Base-by-base conservation (phyloP, 129 eudicot genomes). In the Helianthus tuberosus region DNA sequence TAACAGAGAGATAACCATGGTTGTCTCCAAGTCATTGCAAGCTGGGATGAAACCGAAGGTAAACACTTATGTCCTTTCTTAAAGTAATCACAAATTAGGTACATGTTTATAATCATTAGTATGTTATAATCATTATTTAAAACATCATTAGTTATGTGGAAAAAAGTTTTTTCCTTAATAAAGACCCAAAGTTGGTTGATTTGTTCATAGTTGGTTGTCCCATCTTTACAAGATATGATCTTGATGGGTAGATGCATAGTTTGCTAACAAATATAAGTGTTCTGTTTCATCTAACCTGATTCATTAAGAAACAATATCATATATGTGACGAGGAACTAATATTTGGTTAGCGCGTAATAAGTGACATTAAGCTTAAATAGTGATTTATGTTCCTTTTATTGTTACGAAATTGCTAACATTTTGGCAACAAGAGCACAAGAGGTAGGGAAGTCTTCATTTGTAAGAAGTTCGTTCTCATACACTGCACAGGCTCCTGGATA, bases 401-500 rank as follows among this genome's bases (percentile, higher is more conserved):
- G 68, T 47, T 71, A 93, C 97, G 96, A 93, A 77, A 79, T 90
- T 58, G 98, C 98, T 5, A 84, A 81, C 23, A 65, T 79, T 53
- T 73, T 93, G 83, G 97, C 93, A 6, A 82, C 52, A 64, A 86
- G 79, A 74, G 97, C 96, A 44, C 97, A 86, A 77, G 96, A 90
- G 62, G 90, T 83, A 39, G 93, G 98, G 66, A 69, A 44, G 58
- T 93, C 98, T 47, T 65, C 74, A 25, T 72, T 60, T 50, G 81
- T 66, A 48, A 84, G 96, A 71, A 90, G 89, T 76, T 97, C 98
- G 10, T 93, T 90, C 82, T 88, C 91, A 17, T 97, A 93, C 74
- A 86, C 87, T 67, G 97, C 96, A 41, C 85, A 85, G 69, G 96
- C 96, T 61, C 91, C 93, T 49, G 98, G 98, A 74, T 88, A 84